Evolutionary conservation across 768 basidiomycete species (phyloP).

Genomic region (Mycena filopes): DNA sequence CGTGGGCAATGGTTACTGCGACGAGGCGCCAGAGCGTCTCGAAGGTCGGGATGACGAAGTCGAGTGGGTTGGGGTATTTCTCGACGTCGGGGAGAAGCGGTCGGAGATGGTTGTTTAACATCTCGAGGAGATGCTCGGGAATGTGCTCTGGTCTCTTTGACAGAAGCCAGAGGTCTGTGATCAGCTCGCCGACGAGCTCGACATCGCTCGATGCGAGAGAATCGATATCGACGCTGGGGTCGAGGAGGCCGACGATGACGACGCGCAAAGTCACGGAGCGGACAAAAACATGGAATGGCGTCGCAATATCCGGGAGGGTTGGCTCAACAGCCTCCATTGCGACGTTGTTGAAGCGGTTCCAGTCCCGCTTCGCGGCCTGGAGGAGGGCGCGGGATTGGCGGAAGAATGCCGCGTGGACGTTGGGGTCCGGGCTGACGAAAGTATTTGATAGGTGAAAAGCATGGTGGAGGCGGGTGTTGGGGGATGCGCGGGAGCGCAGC

Average conservation of each 20-base stretch:
- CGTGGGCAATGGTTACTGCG: conserved; percentile 54
- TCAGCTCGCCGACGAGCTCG: conserved; percentile 46
- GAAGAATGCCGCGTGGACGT: conserved; percentile 48
- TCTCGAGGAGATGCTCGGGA: conserved; percentile 43
- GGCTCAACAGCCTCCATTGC: conserved; percentile 44
- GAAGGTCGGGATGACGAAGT: conserved; percentile 67
- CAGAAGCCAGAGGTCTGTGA: conserved; percentile 59
- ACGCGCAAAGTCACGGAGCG: conserved; percentile 56
- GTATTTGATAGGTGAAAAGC: conserved; percentile 58
- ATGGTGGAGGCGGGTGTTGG: conserved; percentile 48
- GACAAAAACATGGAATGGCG: conserved; percentile 52
- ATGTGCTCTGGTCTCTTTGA: conserved; percentile 51
- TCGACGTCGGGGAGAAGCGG: conserved; percentile 51
- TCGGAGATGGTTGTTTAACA: conserved; percentile 49
- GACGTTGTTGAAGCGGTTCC: conserved; percentile 46
- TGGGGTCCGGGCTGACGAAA: conserved; percentile 55
- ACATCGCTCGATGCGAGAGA: conserved; percentile 47
- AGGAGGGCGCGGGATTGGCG: conserved; percentile 45
- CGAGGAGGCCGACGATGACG: conserved; percentile 55
- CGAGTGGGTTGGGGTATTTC: conserved; percentile 52
- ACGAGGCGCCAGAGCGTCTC: conserved; percentile 73
- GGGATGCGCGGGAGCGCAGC: conserved; percentile 41
- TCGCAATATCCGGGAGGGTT: conserved; percentile 28
- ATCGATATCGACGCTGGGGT: conserved; percentile 40
- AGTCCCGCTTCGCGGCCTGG: conserved; percentile 41